Conservation (phyloP, 1,139 yeast genomes). For the Yarrowia galli region DNA sequence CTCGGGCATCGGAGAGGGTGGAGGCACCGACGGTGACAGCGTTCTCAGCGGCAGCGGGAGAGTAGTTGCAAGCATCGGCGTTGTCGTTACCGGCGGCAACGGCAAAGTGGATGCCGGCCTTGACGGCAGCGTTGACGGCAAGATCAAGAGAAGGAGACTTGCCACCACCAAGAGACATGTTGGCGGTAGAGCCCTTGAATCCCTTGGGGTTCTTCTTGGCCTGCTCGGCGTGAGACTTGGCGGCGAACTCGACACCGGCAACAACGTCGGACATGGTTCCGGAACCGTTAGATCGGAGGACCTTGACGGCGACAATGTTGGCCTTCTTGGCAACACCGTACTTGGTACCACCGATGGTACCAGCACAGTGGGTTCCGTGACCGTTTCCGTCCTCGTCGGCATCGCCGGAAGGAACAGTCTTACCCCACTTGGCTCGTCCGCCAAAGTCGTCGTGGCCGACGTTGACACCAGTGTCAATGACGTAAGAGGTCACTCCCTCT, state of each 20-base stretch:
- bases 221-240: conserved; percentile 51
- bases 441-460: conserved; percentile 81
- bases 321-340: conserved; percentile 73
- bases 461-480: conserved; percentile 92
- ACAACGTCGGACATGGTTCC: conserved; percentile 60
- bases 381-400: conserved; percentile 90
- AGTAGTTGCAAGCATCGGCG: conserved; percentile 66
- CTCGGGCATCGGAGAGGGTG: conserved; percentile 58
- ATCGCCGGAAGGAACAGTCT: conserved; percentile 85
- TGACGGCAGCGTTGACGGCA: conserved; percentile 66
- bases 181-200: conserved; percentile 63
- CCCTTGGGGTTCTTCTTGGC: conserved; percentile 56
- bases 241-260: conserved; percentile 57
- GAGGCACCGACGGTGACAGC: conserved; percentile 71
- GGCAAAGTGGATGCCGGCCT: conserved; percentile 66
- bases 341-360: conserved; percentile 65
- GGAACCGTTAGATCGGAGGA: conserved; percentile 58
- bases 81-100: conserved; percentile 75
- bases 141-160: conserved; percentile 60
- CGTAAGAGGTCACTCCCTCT: conserved; percentile 89
- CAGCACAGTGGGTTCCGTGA: conserved; percentile 73
- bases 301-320: conserved; percentile 64
- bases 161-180: conserved; percentile 70
- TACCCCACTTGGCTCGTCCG: conserved; percentile 95
- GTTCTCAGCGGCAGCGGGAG: conserved; percentile 67